phyloP scores from a whole-genome alignment of 805 yeast species.

The Zygotorulaspora chibaensis region DNA sequence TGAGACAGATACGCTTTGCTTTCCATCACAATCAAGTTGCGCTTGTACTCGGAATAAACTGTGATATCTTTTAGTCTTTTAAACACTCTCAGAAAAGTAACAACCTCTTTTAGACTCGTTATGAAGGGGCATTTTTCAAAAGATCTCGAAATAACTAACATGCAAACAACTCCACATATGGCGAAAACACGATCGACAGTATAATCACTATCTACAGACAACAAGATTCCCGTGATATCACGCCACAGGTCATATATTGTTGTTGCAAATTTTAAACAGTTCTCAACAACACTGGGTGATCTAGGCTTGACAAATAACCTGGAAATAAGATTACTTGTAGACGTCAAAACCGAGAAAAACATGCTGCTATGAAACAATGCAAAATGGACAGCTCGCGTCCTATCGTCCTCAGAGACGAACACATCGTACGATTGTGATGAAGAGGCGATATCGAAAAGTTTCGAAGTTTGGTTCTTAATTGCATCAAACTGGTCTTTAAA shows the following conservation, averaged over 20 bases:
- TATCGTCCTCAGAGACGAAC: constrained; percentile 11
- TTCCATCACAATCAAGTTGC: constrained; percentile 13
- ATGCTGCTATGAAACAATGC: constrained; percentile 17
- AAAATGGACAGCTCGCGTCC: constrained; percentile 13
- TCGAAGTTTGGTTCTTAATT: constrained; percentile 21
- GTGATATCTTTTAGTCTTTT: constrained; percentile 11
- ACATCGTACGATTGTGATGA: constrained; percentile 1
- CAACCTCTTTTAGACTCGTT: constrained; percentile 12
- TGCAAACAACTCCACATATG: constrained; percentile 10
- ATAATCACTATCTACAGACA: constrained; percentile 16
- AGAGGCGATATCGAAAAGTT: constrained; percentile 18
- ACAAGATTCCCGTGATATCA: constrained; percentile 10
- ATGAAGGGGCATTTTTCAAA: constrained; percentile 7
- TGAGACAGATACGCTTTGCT: constrained; percentile 18
- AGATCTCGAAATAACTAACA: constrained; percentile 12
- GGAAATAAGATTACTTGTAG: constrained; percentile 22
- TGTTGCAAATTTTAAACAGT: constrained; percentile 1
- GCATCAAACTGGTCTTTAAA: constrained; percentile 18
- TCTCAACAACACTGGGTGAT: constrained; percentile 6
- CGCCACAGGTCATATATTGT: constrained; percentile 14
- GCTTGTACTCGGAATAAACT: constrained; percentile 9
- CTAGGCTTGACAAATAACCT: constrained; percentile 18
- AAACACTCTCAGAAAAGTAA: constrained; percentile 12
- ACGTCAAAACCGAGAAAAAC: constrained; percentile 12
- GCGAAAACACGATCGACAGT: constrained; percentile 16